phyloP scores from a whole-genome alignment of 2,329 filamentous ascomycete genomes.

The Ceratocystis albifundus region DNA sequence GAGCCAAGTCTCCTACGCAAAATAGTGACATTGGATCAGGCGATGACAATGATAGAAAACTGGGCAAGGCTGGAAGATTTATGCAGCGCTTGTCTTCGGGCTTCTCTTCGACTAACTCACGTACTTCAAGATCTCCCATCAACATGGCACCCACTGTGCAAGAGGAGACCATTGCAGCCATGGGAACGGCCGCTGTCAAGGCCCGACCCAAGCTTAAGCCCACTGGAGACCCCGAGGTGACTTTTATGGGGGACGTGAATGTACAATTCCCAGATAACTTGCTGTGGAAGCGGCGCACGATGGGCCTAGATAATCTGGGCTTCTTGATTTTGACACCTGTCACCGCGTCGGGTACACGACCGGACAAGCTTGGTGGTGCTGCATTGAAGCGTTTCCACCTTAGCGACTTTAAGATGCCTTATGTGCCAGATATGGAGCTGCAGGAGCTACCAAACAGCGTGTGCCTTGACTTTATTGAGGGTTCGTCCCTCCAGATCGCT shows the following conservation, averaged over 20 bases:
- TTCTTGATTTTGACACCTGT: conserved; percentile 69
- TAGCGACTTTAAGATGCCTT: conserved; percentile 67
- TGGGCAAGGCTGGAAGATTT: conserved; percentile 44
- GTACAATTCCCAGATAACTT: conserved; percentile 94
- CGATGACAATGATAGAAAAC: conserved; percentile 40
- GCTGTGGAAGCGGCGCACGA: conserved; percentile 86
- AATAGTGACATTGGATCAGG: conserved; percentile 30
- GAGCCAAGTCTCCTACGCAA: conserved; percentile 26
- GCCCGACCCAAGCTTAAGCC: conserved; percentile 27
- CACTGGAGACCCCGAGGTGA: conserved; percentile 35
- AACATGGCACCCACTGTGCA: conserved; percentile 41
- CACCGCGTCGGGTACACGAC: conserved; percentile 33
- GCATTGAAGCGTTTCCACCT: conserved; percentile 70
- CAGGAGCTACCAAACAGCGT: conserved; percentile 87
- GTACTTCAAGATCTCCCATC: conserved; percentile 35
- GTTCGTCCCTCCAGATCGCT: conserved; percentile 51
- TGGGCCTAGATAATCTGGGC: conserved; percentile 73
- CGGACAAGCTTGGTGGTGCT: conserved; percentile 43
- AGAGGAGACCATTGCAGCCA: conserved; percentile 35
- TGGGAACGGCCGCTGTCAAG: conserved; percentile 24
- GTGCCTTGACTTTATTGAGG: conserved; percentile 48
- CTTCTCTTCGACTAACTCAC: conserved; percentile 29
- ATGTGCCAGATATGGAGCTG: conserved; percentile 76
- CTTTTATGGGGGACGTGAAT: conserved; percentile 80
- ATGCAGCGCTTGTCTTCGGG: conserved; percentile 49